phyloP scores from a whole-genome alignment of 202 grass and related monocot species.

The Schoenoplectus triqueter region DNA sequence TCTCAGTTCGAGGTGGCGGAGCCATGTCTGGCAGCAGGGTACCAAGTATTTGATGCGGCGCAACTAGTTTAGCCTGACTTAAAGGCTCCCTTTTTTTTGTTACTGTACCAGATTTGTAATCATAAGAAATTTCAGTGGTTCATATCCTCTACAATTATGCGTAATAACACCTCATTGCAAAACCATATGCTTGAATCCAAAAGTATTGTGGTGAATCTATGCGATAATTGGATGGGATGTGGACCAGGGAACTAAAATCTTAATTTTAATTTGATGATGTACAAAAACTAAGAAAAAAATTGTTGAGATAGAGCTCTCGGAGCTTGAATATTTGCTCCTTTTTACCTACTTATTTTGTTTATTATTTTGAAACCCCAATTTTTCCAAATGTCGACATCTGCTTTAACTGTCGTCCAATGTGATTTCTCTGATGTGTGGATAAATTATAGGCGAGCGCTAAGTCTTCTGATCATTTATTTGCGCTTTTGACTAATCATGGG shows the following conservation, averaged over 20 bases:
- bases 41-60: conserved; percentile 24
- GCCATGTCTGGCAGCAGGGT: conserved; percentile 23
- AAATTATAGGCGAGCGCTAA: neutral
- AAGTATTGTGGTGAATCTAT: conserved; percentile 9
- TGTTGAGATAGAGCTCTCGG: conserved; percentile 36
- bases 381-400: conserved; percentile 29
- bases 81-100: conserved; percentile 30
- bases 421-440: neutral
- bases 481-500: conserved; percentile 1
- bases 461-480: conserved; percentile 24
- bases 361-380: neutral
- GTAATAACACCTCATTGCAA: conserved; percentile 15
- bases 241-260: conserved; percentile 31
- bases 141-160: conserved; percentile 32
- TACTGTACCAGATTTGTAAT: conserved; percentile 43
- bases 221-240: conserved; percentile 37
- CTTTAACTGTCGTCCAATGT: conserved; percentile 29
- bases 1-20: conserved; percentile 39
- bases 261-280: conserved; percentile 42
- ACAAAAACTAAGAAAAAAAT: conserved; percentile 35
- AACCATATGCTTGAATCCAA: neutral
- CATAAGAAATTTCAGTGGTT: conserved; percentile 39
- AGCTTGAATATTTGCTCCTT: conserved; percentile 34
- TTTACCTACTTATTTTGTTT: conserved; percentile 26
- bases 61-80: conserved; percentile 37